Conservation (phyloP, 805 yeast genomes). For the Clavispora carvajalis region DNA sequence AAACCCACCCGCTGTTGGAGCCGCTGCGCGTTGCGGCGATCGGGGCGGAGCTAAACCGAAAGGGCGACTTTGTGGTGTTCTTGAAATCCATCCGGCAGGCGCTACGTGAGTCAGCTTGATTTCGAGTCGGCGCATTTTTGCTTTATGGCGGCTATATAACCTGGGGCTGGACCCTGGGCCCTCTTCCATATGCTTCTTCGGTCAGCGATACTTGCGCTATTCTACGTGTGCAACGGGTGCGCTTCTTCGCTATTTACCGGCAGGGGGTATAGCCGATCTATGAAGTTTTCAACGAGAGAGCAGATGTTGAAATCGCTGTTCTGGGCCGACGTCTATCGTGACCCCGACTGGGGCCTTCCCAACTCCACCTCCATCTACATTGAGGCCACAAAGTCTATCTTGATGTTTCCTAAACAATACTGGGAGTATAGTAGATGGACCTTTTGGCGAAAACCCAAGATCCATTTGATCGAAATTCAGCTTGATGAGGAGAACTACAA, state of each 20-base stretch:
- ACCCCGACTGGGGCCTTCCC: not conserved
- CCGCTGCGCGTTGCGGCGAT: slow-evolving; percentile 5
- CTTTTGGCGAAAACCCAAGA: not conserved
- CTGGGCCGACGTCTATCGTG: not conserved
- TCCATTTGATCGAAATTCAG: not conserved
- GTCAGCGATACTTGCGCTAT: not conserved
- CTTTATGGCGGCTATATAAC: not conserved
- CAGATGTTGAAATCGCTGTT: not conserved
- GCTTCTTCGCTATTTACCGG: not conserved
- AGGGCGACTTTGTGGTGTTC: slow-evolving; percentile 12
- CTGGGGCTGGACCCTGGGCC: not conserved
- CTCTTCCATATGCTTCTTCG: not conserved
- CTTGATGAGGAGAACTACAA: not conserved
- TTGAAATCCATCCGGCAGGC: slow-evolving; percentile 10
- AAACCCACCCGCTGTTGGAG: slow-evolving; percentile 10
- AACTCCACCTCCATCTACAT: not conserved
- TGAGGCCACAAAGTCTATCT: not conserved
- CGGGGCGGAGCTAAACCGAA: slow-evolving; percentile 8
- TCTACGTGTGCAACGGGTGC: not conserved
- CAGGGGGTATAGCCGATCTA: not conserved
- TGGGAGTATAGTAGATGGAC: not conserved
- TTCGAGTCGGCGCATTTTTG: too few species aligned
- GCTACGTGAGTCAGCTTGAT: slow-evolving; percentile 2
- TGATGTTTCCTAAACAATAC: not conserved
- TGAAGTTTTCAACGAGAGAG: not conserved